A percentile compares a stretch with the other conserved stretches of the same genome.
Evolutionary conservation across 768 basidiomycete species (phyloP).

Genomic region (Trametes cubensis): DNA sequence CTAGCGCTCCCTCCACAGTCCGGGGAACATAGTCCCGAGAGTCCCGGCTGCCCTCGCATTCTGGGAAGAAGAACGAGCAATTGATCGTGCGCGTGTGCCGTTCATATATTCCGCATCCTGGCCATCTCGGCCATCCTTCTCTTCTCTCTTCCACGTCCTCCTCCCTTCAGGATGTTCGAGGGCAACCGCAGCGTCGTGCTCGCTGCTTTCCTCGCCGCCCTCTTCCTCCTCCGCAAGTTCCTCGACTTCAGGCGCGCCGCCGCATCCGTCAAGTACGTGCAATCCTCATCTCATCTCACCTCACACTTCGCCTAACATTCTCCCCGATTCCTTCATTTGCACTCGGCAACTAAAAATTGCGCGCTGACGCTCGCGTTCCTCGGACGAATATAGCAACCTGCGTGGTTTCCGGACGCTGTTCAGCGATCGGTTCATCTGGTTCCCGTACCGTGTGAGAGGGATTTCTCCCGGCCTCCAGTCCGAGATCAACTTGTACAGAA

Average conservation of each 20-base stretch:
- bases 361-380: neutral
- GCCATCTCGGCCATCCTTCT: no score
- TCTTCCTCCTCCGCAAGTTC: conserved; percentile 20
- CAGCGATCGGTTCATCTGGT: conserved; percentile 22
- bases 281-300: neutral
- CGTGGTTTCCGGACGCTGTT: conserved; percentile 25
- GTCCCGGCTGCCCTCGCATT: no score
- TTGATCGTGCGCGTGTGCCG: no score
- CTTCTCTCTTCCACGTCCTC: no score
- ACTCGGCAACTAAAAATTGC: neutral
- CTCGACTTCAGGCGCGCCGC: conserved; percentile 26
- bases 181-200: conserved; percentile 14
- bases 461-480: conserved; percentile 26
- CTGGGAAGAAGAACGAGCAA: no score
- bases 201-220: conserved; percentile 12
- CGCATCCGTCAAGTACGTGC: conserved; percentile 25
- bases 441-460: conserved; percentile 23
- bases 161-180: conserved; percentile 9
- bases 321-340: neutral
- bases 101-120: no score
- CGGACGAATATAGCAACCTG: conserved; percentile 13
- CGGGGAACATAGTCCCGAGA: no score
- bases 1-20: no score
- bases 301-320: neutral
- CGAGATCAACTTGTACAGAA: conserved; percentile 21